Conservation (phyloP, 768 basidiomycete species). For the Cantharellus anzutake region DNA sequence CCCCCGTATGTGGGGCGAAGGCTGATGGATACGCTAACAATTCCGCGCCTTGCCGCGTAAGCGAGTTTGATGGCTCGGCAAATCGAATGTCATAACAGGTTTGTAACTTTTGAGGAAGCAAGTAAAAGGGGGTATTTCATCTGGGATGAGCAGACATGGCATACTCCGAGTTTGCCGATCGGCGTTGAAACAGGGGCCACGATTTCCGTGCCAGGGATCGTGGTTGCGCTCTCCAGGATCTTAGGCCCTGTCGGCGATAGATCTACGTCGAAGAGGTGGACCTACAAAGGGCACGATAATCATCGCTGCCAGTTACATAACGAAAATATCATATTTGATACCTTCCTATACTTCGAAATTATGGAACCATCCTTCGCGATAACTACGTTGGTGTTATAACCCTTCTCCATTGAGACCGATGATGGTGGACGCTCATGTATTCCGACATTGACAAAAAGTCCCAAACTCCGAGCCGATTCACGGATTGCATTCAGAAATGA, state of each 20-base stretch:
- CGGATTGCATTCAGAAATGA: constrained; percentile 4
- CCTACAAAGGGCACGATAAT: background rate
- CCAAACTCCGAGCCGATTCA: constrained; percentile 2
- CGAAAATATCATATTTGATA: background rate
- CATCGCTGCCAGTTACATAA: background rate
- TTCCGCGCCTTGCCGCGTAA: constrained; percentile 2
- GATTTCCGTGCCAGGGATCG: constrained; percentile 1
- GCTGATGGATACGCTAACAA: constrained; percentile 10
- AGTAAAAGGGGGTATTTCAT: background rate
- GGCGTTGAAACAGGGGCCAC: constrained; percentile 7
- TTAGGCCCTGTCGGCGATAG: constrained; percentile 4
- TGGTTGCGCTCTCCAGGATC: constrained; percentile 6
- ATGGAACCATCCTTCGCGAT: constrained; percentile 4
- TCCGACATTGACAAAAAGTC: constrained; percentile 9
- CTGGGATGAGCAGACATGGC: background rate
- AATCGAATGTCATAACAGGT: constrained; percentile 11
- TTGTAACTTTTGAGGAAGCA: constrained; percentile 3
- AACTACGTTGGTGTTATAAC: constrained; percentile 10
- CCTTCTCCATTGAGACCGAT: background rate
- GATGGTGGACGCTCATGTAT: constrained; percentile 7
- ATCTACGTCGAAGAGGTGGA: constrained; percentile 11
- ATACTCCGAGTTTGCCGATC: constrained; percentile 8
- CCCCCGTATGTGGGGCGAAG: constrained; percentile 8
- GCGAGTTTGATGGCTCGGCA: constrained; percentile 1
- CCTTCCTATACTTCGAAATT: constrained; percentile 4